Conservation (phyloP, 805 yeast species). For the Torulaspora quercuum region DNA sequence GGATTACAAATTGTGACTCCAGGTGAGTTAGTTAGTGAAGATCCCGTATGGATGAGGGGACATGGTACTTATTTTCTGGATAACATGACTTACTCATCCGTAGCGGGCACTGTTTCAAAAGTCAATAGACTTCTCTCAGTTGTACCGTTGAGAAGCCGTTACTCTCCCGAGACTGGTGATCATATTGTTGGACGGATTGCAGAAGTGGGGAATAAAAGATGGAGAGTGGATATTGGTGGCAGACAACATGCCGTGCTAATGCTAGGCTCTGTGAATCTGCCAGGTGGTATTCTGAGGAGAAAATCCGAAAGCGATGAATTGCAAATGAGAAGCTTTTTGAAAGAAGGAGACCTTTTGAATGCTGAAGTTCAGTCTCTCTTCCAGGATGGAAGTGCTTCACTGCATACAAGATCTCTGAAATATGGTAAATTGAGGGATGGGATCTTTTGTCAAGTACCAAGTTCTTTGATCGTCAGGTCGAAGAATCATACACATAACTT, state of each 20-base stretch:
- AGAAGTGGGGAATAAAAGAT: slow-evolving; percentile 88
- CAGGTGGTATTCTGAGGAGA: slow-evolving; percentile 94
- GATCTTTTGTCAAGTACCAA: slow-evolving; percentile 71
- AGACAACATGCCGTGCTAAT: slow-evolving; percentile 86
- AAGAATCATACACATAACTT: slow-evolving; percentile 82
- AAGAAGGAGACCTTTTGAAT: slow-evolving; percentile 92
- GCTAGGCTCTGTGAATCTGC: slow-evolving; percentile 94
- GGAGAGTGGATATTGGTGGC: slow-evolving; percentile 98
- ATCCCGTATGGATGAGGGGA: slow-evolving; percentile 97
- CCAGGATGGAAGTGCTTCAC: slow-evolving; percentile 86
- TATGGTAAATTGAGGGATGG: slow-evolving; percentile 96
- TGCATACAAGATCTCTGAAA: slow-evolving; percentile 92
- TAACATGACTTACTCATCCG: slow-evolving; percentile 78
- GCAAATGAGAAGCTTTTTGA: slow-evolving; percentile 89
- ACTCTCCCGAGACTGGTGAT: slow-evolving; percentile 93
- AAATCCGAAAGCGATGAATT: slow-evolving; percentile 93
- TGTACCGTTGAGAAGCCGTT: slow-evolving; percentile 79
- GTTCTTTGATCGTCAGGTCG: slow-evolving; percentile 76
- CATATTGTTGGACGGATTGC: slow-evolving; percentile 91
- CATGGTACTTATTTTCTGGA: slow-evolving; percentile 88
- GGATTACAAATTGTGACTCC: slow-evolving; percentile 70
- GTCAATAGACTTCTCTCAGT: slow-evolving; percentile 87
- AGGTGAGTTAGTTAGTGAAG: slow-evolving; percentile 94
- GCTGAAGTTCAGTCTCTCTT: slow-evolving; percentile 93
- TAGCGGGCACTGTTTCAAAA: slow-evolving; percentile 83